A percentile compares a stretch with the other conserved stretches of the same genome.
These are phyloP conservation scores for Epichloe typhina DNA, from an alignment of 2,329 filamentous ascomycete genomes.

Conservation along the genomic window DNA sequence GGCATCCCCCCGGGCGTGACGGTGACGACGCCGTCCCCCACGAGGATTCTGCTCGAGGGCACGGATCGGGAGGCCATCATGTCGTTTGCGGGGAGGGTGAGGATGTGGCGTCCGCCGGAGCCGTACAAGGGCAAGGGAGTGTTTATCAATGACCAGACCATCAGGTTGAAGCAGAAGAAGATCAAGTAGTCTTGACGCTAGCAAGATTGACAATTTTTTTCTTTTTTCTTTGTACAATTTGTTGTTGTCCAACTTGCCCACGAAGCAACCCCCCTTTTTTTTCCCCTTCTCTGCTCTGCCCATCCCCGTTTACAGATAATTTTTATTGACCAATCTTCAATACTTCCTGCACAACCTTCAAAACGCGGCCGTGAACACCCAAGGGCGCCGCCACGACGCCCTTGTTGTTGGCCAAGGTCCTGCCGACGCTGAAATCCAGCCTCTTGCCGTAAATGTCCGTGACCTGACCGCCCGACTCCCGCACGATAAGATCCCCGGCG, in stretches of 20 bases:
- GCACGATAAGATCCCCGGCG: constrained; percentile 83
- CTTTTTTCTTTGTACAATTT: no score
- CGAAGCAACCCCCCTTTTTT: no score
- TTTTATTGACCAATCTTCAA: constrained; percentile 28
- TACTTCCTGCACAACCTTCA: constrained; percentile 72
- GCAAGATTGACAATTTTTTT: no score
- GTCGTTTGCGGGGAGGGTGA: constrained; percentile 80
- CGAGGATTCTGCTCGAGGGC: constrained; percentile 80
- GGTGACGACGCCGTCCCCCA: constrained; percentile 81
- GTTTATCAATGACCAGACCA: constrained; percentile 94
- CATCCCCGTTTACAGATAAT: background rate
- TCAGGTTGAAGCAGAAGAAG: constrained; percentile 97
- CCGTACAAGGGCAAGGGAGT: constrained; percentile 99
- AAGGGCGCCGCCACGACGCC: constrained; percentile 82
- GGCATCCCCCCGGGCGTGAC: constrained; percentile 70
- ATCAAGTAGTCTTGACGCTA: constrained; percentile 51
- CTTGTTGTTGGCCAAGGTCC: constrained; percentile 82
- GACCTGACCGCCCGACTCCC: constrained; percentile 85
- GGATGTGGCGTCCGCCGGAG: constrained; percentile 81
- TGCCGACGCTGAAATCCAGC: constrained; percentile 74
- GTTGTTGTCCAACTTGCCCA: no score
- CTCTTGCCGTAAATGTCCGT: constrained; percentile 77
- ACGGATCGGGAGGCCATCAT: constrained; percentile 76
- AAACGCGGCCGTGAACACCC: constrained; percentile 60
- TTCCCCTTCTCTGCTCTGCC: background rate